phyloP scores from a whole-genome alignment of 73 alveolate genomes.

The Paramecium caudatum region DNA sequence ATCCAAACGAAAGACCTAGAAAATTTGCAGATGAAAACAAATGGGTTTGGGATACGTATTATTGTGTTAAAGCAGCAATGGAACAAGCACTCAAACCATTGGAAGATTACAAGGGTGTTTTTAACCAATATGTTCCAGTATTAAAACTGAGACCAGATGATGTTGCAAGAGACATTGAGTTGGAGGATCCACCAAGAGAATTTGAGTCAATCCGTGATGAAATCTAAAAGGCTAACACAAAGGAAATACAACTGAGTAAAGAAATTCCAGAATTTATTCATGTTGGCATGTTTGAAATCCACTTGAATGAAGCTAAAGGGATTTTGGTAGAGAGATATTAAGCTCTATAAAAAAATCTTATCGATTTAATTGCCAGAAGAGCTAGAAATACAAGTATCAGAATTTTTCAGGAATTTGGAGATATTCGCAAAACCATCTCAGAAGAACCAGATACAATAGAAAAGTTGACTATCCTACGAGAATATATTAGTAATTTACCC shows the following conservation, averaged over 20 bases:
- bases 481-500: constrained; percentile 94
- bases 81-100: constrained; percentile 97
- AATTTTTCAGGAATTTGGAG: constrained; percentile 92
- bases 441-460: constrained; percentile 97
- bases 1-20: constrained; percentile 85
- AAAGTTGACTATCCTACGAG: constrained; percentile 95
- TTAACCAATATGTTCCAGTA: constrained; percentile 88
- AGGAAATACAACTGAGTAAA: constrained; percentile 88
- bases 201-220: constrained; percentile 95
- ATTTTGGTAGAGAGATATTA: constrained; percentile 93
- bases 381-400: constrained; percentile 96
- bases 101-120: constrained; percentile 91
- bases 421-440: constrained; percentile 93
- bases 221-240: constrained; percentile 90
- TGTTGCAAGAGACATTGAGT: constrained; percentile 90
- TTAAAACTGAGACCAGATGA: constrained; percentile 95
- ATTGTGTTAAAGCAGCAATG: constrained; percentile 83
- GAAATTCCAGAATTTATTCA: constrained; percentile 95
- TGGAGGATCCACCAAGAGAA: constrained; percentile 83
- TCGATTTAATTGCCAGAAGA: constrained; percentile 94
- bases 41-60: constrained; percentile 99
- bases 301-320: constrained; percentile 97
- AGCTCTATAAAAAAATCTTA: constrained; percentile 92
- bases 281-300: constrained; percentile 96
- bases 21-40: constrained; percentile 96